phyloP scores from a whole-genome alignment of 352 stramenopile species.

The Bremia lactucae region DNA sequence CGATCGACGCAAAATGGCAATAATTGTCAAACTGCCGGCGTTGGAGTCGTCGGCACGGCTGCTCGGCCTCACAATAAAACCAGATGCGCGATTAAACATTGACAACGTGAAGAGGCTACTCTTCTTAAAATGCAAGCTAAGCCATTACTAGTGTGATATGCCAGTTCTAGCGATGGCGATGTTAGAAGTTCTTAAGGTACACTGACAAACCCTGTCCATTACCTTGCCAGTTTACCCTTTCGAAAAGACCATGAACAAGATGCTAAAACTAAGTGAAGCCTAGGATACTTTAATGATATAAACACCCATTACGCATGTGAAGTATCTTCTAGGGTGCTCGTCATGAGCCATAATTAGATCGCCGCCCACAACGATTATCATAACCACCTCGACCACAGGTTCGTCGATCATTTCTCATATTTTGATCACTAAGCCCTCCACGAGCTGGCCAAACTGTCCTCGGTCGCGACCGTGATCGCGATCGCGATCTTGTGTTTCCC shows the following conservation, averaged over 20 bases:
- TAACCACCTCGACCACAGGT: neutral
- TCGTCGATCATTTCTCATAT: slow-evolving; percentile 3
- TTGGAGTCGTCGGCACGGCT: slow-evolving; percentile 56
- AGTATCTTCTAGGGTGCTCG: neutral
- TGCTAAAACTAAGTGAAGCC: slow-evolving; percentile 18
- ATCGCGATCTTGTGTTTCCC: slow-evolving; percentile 1
- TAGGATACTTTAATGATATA: slow-evolving; percentile 4
- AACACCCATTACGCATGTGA: neutral
- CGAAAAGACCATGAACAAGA: slow-evolving; percentile 60
- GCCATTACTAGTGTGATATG: slow-evolving; percentile 71
- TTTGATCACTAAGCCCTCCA: neutral
- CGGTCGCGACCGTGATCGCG: slow-evolving; percentile 6
- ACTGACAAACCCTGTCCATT: slow-evolving; percentile 80
- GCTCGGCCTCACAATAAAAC: slow-evolving; percentile 39
- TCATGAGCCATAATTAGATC: no score
- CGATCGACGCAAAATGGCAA: no score
- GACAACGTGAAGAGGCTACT: slow-evolving; percentile 71
- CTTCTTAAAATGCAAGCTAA: slow-evolving; percentile 73
- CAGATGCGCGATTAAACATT: slow-evolving; percentile 50
- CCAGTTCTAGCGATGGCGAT: slow-evolving; percentile 77
- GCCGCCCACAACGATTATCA: slow-evolving; percentile 1
- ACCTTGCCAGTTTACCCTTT: slow-evolving; percentile 82
- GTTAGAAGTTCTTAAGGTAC: slow-evolving; percentile 80
- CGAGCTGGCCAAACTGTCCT: slow-evolving; percentile 1
- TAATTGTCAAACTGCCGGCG: slow-evolving; percentile 50